Conservation (phyloP, 2,329 filamentous ascomycete species). For the Alternaria sp. region DNA sequence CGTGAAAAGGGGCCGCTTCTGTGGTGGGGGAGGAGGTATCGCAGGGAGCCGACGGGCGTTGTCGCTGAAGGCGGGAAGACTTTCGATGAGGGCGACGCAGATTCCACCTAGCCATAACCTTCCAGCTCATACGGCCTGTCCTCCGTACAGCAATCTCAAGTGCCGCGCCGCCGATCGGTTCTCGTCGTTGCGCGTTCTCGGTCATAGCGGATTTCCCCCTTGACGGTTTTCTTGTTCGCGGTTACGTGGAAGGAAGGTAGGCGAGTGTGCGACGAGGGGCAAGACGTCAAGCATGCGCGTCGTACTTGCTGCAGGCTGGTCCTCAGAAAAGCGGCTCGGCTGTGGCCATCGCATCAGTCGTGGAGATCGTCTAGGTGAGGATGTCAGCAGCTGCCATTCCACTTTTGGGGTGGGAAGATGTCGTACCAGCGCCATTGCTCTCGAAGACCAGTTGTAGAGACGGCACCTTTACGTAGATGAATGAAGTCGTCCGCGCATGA, state of each 20-base stretch:
- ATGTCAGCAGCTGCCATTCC: neutral
- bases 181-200: neutral
- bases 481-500: neutral
- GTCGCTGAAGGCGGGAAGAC: neutral
- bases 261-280: neutral
- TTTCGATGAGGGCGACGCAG: neutral
- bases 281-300: neutral
- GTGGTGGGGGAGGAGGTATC: neutral
- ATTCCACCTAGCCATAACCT: neutral
- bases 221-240: neutral
- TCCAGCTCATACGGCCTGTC: neutral
- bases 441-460: neutral
- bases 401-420: neutral
- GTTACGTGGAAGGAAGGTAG: neutral
- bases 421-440: neutral
- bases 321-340: neutral
- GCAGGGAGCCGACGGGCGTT: neutral
- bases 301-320: neutral
- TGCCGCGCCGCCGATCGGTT: neutral
- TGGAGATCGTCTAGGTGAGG: neutral
- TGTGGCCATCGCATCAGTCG: neutral
- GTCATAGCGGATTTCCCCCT: neutral
- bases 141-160: neutral
- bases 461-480: neutral
- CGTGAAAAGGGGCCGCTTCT: neutral